These are phyloP conservation scores for Penicillium oxalicum DNA, from an alignment of 2,329 filamentous ascomycete species.

Conservation along the genomic window DNA sequence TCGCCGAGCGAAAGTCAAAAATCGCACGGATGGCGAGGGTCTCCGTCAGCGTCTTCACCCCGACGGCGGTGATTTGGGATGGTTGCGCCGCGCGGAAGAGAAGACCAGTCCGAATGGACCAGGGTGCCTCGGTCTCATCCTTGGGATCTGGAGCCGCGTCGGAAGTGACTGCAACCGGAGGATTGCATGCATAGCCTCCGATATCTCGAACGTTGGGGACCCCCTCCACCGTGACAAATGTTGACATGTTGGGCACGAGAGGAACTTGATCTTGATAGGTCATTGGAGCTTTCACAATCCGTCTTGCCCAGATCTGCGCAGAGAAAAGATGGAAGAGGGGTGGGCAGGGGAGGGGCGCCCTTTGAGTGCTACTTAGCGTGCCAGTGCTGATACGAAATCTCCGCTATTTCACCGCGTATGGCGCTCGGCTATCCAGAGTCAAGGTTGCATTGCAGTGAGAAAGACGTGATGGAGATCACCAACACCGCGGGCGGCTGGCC, in stretches of 20 bases:
- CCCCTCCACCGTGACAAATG: constrained; percentile 31
- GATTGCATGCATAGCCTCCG: constrained; percentile 46
- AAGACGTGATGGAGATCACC: no score
- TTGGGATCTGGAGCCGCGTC: neutral
- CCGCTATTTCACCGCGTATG: neutral
- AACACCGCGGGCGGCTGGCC: neutral
- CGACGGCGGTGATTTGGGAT: constrained; percentile 50
- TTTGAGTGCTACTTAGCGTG: no score
- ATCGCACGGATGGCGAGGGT: constrained; percentile 56
- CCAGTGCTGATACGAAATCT: neutral
- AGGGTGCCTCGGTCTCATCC: constrained; percentile 10
- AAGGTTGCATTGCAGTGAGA: neutral
- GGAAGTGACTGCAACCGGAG: constrained; percentile 28
- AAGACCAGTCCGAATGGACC: constrained; percentile 46
- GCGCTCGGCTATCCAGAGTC: neutral
- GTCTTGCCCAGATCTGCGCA: no score
- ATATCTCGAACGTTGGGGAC: constrained; percentile 65
- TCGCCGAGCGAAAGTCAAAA: constrained; percentile 61
- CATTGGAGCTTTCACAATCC: no score
- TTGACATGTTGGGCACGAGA: neutral
- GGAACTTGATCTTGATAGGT: no score
- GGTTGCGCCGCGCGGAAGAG: constrained; percentile 68
- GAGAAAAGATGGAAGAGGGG: no score
- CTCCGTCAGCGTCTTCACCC: constrained; percentile 46
- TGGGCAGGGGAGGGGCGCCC: no score